Conservation (phyloP, 2,329 filamentous ascomycete species). For the Exophiala sp. region DNA sequence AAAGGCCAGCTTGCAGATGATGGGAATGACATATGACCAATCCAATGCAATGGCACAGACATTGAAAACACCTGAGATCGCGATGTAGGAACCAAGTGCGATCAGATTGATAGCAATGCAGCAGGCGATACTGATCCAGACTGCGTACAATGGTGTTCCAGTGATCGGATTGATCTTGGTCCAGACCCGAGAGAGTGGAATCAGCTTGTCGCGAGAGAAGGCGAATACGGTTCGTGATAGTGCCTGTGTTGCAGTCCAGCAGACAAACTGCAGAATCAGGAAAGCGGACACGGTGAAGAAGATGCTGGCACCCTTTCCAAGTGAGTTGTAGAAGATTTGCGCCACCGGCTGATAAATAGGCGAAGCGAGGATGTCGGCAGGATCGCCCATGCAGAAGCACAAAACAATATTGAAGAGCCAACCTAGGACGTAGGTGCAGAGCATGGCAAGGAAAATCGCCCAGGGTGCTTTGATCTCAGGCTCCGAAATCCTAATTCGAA, state of each 20-base stretch:
- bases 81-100: constrained; percentile 53
- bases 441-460: constrained; percentile 55
- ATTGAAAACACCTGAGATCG: constrained; percentile 45
- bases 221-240: constrained; percentile 54
- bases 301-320: constrained; percentile 52
- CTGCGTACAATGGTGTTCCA: constrained; percentile 51
- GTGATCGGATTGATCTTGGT: constrained; percentile 49
- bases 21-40: constrained; percentile 55
- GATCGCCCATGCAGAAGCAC: constrained; percentile 55
- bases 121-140: constrained; percentile 55
- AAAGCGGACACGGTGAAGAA: constrained; percentile 57
- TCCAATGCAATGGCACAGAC: constrained; percentile 45
- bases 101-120: constrained; percentile 59
- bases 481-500: constrained; percentile 39
- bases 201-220: constrained; percentile 52
- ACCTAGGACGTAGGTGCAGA: constrained; percentile 54
- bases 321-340: constrained; percentile 57
- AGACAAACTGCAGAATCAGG: constrained; percentile 58
- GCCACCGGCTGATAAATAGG: constrained; percentile 53
- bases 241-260: constrained; percentile 56
- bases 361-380: constrained; percentile 42
- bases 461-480: constrained; percentile 53
- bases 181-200: constrained; percentile 49
- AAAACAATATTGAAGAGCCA: constrained; percentile 59
- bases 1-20: constrained; percentile 52